phyloP scores from a whole-genome alignment of 495 filamentous ascomycete species.

The Hypoxylon cercidicola region DNA sequence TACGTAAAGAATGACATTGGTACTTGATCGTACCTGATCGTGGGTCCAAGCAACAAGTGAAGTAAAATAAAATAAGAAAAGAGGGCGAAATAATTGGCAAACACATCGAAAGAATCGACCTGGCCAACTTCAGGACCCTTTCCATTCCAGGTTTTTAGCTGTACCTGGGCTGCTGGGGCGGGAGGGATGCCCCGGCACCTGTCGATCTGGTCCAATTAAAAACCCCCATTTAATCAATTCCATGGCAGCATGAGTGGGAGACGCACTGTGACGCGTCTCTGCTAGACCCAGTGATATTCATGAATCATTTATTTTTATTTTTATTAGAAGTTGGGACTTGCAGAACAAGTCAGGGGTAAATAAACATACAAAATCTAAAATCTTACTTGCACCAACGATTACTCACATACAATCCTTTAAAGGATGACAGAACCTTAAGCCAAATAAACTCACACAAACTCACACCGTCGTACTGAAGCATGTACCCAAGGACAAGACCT shows the following conservation, averaged over 20 bases:
- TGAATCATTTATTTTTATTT: conserved; percentile 32
- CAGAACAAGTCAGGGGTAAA: conserved; percentile 21
- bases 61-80: neutral
- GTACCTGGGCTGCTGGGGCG: neutral
- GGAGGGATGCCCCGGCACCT: conserved; percentile 25
- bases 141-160: conserved; percentile 31
- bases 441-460: conserved; percentile 26
- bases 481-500: too few species aligned
- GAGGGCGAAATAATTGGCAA: conserved; percentile 14
- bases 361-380: neutral
- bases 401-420: neutral
- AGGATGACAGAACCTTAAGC: conserved; percentile 37
- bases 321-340: conserved; percentile 5
- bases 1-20: conserved; percentile 43
- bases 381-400: neutral
- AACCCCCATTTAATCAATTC: conserved; percentile 28
- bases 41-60: conserved; percentile 4
- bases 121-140: conserved; percentile 6
- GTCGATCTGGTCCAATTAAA: conserved; percentile 34
- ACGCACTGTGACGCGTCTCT: conserved; percentile 40
- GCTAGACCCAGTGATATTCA: conserved; percentile 22
- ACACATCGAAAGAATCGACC: conserved; percentile 6
- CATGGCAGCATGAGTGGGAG: conserved; percentile 5
- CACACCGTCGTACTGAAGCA: too few species aligned
- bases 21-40: conserved; percentile 26